These are phyloP conservation scores for Pholiota molesta DNA, from an alignment of 768 basidiomycete genomes.

Conservation along the genomic window DNA sequence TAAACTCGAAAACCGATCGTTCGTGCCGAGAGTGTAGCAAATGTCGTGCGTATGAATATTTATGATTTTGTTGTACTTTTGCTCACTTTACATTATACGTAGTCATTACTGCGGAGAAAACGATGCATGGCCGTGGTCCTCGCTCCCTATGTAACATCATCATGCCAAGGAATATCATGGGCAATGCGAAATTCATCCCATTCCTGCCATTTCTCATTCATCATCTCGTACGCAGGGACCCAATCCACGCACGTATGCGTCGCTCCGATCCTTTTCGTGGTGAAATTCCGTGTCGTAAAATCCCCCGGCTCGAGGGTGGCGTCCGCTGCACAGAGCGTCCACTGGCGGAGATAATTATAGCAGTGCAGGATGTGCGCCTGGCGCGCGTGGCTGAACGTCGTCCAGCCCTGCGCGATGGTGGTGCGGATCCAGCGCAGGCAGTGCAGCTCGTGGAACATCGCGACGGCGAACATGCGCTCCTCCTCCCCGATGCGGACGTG, in stretches of 20 bases:
- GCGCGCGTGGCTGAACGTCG: conserved; percentile 19
- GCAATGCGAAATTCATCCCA: conserved; percentile 31
- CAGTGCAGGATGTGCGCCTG: conserved; percentile 43
- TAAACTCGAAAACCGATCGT: no score
- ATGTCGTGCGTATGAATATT: no score
- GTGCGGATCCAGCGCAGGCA: conserved; percentile 39
- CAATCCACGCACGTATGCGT: conserved; percentile 47
- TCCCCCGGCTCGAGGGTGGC: conserved; percentile 50
- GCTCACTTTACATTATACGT: neutral
- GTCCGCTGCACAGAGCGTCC: conserved; percentile 48
- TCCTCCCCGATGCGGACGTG: conserved; percentile 30
- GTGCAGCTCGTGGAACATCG: conserved; percentile 53
- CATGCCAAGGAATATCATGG: conserved; percentile 28
- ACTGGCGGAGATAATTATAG: conserved; percentile 50
- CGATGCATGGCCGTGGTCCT: no score
- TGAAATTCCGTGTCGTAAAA: conserved; percentile 37
- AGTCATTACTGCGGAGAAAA: neutral
- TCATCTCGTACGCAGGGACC: conserved; percentile 35
- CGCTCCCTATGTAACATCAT: conserved; percentile 20
- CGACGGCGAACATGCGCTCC: conserved; percentile 33
- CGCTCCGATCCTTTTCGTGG: conserved; percentile 35
- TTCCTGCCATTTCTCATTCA: conserved; percentile 37
- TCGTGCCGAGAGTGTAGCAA: no score
- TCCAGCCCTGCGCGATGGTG: conserved; percentile 29
- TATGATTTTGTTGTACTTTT: neutral